Base-by-base conservation (phyloP, 805 yeast genomes). In the Myxozyma geophila region DNA sequence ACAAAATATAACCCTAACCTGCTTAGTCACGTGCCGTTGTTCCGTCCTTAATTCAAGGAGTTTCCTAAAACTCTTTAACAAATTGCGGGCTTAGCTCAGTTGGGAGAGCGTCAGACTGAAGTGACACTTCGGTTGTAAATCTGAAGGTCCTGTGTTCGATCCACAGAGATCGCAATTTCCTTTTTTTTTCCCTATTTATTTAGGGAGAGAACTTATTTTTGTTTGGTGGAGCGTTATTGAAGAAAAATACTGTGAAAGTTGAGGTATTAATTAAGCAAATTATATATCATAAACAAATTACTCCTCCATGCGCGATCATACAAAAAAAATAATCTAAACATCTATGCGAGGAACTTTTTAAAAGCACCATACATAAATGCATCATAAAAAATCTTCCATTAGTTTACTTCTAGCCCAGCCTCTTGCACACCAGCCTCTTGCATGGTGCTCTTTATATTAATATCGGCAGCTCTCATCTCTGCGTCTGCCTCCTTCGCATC, bases 71-170 rank as follows among this genome's bases (percentile, higher is more conserved):
- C n/a, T n/a, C n/a, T n/a, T n/a, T n/a, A n/a, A n/a, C n/a, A n/a
- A n/a, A 41, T 40, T 41, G 80, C 79, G 79, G 79, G 70, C 75
- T 76, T 78, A 78, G 80, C 80, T 78, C 80, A 78, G 79, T 75
- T 77, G 80, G 80, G 80, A 78, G 80, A 78, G 86, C 81, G 73
- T 78, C 80, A 62, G 83, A 79, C 73, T 83, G 78, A 75, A 79
- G 81, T 59, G 4, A 28, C 58, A 59, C 60, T 57, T 57, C 60
- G 60, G 60, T 57, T 57, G 54, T 39, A 21, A 57, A 86, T 86
- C 89, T 86, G 89, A 83, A 87, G 90, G 91, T 86, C 89, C 87
- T 86, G 90, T 85, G 91, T 87, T 87, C 91, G 88, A 87, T 85
- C 90, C 91, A 85, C 90, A 86, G 79, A 76, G 75, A 71, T 74